Percentiles rank a stretch among this genome's conserved stretches.
These are phyloP conservation scores for Chaetomium globosum DNA, from an alignment of 2,329 filamentous ascomycete species.

Conservation along the genomic window DNA sequence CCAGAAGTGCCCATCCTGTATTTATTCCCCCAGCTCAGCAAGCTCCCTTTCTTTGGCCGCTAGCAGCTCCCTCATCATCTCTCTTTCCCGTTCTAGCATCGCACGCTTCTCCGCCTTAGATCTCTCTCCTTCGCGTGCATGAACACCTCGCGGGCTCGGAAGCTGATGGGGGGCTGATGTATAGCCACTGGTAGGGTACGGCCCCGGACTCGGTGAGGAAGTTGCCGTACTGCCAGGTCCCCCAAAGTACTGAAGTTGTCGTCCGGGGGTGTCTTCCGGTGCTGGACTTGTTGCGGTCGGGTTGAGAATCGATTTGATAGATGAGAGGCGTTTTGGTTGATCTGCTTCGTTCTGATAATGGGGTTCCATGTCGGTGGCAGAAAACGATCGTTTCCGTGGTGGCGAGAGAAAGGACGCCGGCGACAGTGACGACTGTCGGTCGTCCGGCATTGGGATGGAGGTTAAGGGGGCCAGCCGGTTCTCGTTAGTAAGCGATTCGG, in stretches of 20 bases:
- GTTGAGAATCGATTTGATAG: slow-evolving; percentile 76
- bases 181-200: slow-evolving; percentile 40
- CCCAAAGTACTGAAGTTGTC: slow-evolving; percentile 48
- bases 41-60: slow-evolving; percentile 75
- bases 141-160: slow-evolving; percentile 27
- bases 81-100: slow-evolving; percentile 70
- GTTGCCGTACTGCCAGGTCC: slow-evolving; percentile 48
- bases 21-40: slow-evolving; percentile 46
- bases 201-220: slow-evolving; percentile 48
- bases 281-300: slow-evolving; percentile 46
- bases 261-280: slow-evolving; percentile 38
- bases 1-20: neutral
- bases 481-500: slow-evolving; percentile 55
- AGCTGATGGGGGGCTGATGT: slow-evolving; percentile 35
- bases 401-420: slow-evolving; percentile 63
- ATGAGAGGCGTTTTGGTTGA: slow-evolving; percentile 65
- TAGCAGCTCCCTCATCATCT: slow-evolving; percentile 73
- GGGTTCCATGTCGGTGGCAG: slow-evolving; percentile 57
- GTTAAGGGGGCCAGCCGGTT: slow-evolving; percentile 61
- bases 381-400: slow-evolving; percentile 69
- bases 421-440: slow-evolving; percentile 61
- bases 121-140: slow-evolving; percentile 51
- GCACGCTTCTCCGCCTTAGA: slow-evolving; percentile 64
- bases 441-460: slow-evolving; percentile 49
- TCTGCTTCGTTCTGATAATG: slow-evolving; percentile 45